These are phyloP conservation scores for Ascobolus immersus DNA, from an alignment of 495 filamentous ascomycete genomes.

Conservation along the genomic window DNA sequence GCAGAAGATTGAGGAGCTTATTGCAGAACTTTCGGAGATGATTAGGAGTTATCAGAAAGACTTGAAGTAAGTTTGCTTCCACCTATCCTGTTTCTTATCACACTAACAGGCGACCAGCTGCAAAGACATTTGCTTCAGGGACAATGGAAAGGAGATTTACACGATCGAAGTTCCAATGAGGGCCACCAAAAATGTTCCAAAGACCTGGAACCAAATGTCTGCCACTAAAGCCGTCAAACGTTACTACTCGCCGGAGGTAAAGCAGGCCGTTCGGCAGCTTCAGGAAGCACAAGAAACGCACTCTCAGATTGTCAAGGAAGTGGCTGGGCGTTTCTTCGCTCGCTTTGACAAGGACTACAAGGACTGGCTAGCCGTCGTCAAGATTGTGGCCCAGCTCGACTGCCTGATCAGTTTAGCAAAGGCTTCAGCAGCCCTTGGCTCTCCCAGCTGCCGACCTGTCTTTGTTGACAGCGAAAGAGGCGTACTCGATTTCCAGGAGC, in stretches of 20 bases:
- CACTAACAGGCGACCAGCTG: conserved; percentile 12
- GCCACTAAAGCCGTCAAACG: conserved; percentile 73
- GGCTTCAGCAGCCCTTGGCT: conserved; percentile 55
- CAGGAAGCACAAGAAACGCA: conserved; percentile 91
- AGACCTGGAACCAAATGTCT: conserved; percentile 87
- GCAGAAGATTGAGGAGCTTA: conserved; percentile 43
- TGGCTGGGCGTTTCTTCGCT: conserved; percentile 56
- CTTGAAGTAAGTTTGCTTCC: conserved; percentile 19
- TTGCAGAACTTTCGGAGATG: conserved; percentile 41
- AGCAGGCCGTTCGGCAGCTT: conserved; percentile 51
- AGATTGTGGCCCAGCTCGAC: conserved; percentile 73
- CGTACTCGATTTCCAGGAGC: conserved; percentile 68
- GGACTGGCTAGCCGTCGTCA: conserved; percentile 68
- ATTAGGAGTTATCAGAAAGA: conserved; percentile 44
- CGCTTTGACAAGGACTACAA: conserved; percentile 71
- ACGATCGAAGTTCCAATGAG: conserved; percentile 78
- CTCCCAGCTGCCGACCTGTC: conserved; percentile 63
- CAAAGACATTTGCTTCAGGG: conserved; percentile 51
- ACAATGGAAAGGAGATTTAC: conserved; percentile 92
- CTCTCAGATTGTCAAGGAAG: conserved; percentile 70
- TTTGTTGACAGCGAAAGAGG: conserved; percentile 69
- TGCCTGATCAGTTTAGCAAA: conserved; percentile 82
- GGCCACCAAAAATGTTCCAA: conserved; percentile 47
- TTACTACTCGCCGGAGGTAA: conserved; percentile 74
- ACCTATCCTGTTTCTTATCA: neutral